Conservation (phyloP, 2,329 filamentous ascomycete genomes). For the Pseudogymnoascus sp. region DNA sequence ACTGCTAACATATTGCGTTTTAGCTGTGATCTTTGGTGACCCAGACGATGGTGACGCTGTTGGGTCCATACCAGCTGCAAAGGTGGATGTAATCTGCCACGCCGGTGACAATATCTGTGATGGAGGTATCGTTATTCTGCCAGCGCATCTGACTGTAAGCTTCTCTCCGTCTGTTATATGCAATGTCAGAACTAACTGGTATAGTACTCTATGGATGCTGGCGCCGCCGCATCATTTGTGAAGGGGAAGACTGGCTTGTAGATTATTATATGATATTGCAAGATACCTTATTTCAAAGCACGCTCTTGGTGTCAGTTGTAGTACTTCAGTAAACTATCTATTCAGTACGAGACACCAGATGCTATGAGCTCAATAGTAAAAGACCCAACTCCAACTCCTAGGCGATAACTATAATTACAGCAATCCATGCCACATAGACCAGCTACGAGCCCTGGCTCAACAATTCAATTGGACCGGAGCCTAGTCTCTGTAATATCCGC, state of each 20-base stretch:
- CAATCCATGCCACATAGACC: background rate
- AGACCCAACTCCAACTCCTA: background rate
- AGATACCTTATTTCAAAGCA: background rate
- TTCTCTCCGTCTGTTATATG: no score
- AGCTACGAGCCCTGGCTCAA: background rate
- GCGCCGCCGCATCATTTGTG: constrained; percentile 10
- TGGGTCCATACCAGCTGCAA: constrained; percentile 16
- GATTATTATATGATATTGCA: background rate
- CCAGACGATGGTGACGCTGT: constrained; percentile 22
- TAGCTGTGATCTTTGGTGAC: constrained; percentile 25
- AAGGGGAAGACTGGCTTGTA: background rate
- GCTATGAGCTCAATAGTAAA: background rate
- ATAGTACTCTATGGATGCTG: constrained; percentile 12
- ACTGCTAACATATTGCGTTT: background rate
- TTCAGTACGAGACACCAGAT: background rate
- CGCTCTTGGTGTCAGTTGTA: background rate
- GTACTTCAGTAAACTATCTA: background rate
- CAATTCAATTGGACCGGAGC: no score
- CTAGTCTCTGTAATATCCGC: background rate
- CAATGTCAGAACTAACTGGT: background rate
- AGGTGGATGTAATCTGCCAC: constrained; percentile 23
- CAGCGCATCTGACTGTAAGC: constrained; percentile 17
- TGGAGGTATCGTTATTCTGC: constrained; percentile 12
- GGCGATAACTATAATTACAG: background rate
- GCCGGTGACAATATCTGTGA: constrained; percentile 22